Base-by-base conservation (phyloP, 306 rosid species). In the Betula pendula region DNA sequence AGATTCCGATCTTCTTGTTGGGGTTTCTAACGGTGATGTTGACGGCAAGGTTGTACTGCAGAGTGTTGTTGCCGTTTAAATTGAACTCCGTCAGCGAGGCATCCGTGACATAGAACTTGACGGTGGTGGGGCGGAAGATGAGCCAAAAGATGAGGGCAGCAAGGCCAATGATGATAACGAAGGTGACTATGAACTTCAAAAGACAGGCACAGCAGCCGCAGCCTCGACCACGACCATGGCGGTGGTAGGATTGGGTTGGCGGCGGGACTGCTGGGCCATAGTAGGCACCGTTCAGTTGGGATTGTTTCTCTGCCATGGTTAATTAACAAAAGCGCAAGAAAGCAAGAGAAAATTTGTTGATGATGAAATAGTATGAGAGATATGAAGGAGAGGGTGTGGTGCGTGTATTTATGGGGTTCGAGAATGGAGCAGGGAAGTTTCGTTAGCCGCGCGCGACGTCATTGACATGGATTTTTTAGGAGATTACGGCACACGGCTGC, bases 21-120 rank as follows among this genome's bases (percentile, higher is more conserved):
- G 97, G 94, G 79, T 92, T 92, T 0, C 94, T 85, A 24, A 90
- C 22, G 44, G 90, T 78, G 68, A 87, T 52, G 83, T 87, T 87
- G 22, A 87, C 73, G 2, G 81, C 56, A 0, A 87, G 81, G 20
- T 84, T 29, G 71, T 87, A 84, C 14, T 35, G 72, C 19, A 80
- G 79, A 2, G 40, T 72, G n/a, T 51, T 66, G 78, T 67, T 59
- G 55, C 31, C 48, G n/a, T 74, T 58, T 19, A 76, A 6, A 78
- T 48, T 52, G 85, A 84, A 80, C 51, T 80, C 66, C 4, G 85
- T 77, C 19, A 84, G 80, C 35, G 50, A 15, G 2, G 85, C 87
- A 11, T 74, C 73, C 14, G 75, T 77, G 42, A 80, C 82, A 38
- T 80, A 44, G 31, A 84, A 77, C 44, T 74, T 74, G 38, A 84